Evolutionary conservation across 257 asterid genomes (phyloP), one percentile per base, ranked within the genome.

Genomic region (Leonotis leonurus): DNA sequence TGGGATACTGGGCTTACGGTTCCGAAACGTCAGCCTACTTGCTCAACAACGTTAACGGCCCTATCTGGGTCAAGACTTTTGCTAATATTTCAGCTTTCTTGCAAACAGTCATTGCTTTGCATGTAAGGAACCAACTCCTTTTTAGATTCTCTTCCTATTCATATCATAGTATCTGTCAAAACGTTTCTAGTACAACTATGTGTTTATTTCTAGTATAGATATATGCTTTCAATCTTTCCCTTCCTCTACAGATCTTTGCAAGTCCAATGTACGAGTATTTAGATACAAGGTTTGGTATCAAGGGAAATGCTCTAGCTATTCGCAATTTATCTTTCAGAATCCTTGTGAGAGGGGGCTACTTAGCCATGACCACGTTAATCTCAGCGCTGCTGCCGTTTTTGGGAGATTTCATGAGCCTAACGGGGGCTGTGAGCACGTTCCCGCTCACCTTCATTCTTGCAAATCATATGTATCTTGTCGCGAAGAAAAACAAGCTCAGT

Each of bases 1-100:
- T 82, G 21, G 99, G 99, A 11, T 93, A 87, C 60, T 93, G 99
- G 99, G 99, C 99, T 7, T 93, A 93, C 7, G 99, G 99, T 18
- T 64, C 82, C 14, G 35, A 27, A 53, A 75, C 95, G 10, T 85
- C 94, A 2, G 53, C 89, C 62, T 93, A 93, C 83, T 78, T 93
- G 81, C 89, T 87, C 51, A 89, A 82, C 87, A 93, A 73, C 33
- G 95, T 89, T 25, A 57, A 73, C 2, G 97, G 99, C 21, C 97
- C 99, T 1, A 32, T 68, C 40, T 89, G 99, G 97, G 44, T 85
- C 70, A 86, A 81, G 81, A 73, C 88, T 2, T 16, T 81, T 3
- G 97, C 96, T 66, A 90, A 93, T 41, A 20, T 93, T 12, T 70
- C 95, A 6, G 96, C 99, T 54, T 76, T 89, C 72, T 67, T 89